phyloP scores from a whole-genome alignment of 75 land plant genomes.

The Picea glauca region DNA sequence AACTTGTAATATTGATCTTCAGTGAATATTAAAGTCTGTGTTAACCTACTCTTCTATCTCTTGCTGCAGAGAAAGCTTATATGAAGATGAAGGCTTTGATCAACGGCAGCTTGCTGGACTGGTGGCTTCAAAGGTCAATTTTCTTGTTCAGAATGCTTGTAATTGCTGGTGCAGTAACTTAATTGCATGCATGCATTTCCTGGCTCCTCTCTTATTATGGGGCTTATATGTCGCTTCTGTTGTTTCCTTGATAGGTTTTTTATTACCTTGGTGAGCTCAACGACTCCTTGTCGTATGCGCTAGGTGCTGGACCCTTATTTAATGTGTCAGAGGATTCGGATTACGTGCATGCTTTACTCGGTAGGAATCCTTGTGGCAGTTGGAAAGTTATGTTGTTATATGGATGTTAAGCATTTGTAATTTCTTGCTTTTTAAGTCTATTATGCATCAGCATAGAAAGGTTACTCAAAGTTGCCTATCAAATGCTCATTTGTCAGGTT shows the following conservation, averaged over 20 bases:
- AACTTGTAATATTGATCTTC: background rate
- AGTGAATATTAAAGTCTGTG: background rate
- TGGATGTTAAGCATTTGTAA: no score
- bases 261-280: slow-evolving; percentile 47
- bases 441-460: no score
- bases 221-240: background rate
- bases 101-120: slow-evolving; percentile 36
- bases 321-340: slow-evolving; percentile 50
- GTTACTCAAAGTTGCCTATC: no score
- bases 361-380: background rate
- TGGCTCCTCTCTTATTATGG: background rate
- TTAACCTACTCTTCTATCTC: background rate
- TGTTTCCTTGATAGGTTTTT: slow-evolving; percentile 23
- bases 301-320: slow-evolving; percentile 33
- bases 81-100: slow-evolving; percentile 43
- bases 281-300: slow-evolving; percentile 41
- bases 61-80: slow-evolving; percentile 30
- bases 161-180: background rate
- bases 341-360: slow-evolving; percentile 37
- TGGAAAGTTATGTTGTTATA: no score
- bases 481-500: no score
- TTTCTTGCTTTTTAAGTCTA: no score
- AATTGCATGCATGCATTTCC: background rate
- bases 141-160: background rate
- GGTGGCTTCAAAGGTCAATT: slow-evolving; percentile 39